Evolutionary conservation across 768 basidiomycete species (phyloP).

Genomic region (Lentinula edodes): DNA sequence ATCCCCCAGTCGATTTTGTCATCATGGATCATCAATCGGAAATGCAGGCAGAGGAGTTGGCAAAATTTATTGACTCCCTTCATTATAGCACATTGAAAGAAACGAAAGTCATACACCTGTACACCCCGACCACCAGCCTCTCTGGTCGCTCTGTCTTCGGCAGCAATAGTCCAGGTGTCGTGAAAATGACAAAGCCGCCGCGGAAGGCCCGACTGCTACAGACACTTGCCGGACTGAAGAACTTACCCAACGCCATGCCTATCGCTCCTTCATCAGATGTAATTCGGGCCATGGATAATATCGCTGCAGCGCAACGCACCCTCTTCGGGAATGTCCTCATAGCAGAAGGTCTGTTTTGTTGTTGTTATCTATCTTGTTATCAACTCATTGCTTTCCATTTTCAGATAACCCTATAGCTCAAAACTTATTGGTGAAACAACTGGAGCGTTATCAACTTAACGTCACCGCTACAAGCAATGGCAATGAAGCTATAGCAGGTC

Average conservation of each 20-base stretch:
- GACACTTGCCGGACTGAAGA: conserved; percentile 54
- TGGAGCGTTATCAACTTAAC: conserved; percentile 54
- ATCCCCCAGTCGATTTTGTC: conserved; percentile 47
- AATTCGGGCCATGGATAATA: conserved; percentile 39
- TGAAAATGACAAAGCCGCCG: conserved; percentile 70
- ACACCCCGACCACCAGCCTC: conserved; percentile 62
- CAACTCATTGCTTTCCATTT: neutral
- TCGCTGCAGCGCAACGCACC: conserved; percentile 43
- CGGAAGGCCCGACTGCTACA: conserved; percentile 55
- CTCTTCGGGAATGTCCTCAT: conserved; percentile 65
- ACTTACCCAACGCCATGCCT: conserved; percentile 41
- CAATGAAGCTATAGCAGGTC: conserved; percentile 59
- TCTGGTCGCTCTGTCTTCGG: conserved; percentile 47
- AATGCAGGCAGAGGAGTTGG: conserved; percentile 49
- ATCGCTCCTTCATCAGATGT: conserved; percentile 29
- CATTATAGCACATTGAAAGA: conserved; percentile 33
- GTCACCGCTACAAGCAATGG: conserved; percentile 64
- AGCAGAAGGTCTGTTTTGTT: conserved; percentile 50
- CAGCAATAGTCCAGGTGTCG: conserved; percentile 47
- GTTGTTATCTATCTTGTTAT: neutral
- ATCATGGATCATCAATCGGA: conserved; percentile 67
- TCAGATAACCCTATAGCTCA: conserved; percentile 70
- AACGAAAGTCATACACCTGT: conserved; percentile 65
- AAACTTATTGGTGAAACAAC: conserved; percentile 60
- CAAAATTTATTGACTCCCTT: conserved; percentile 39